A percentile compares a stretch with the other conserved stretches of the same genome.
Evolutionary conservation across 2,329 filamentous ascomycete genomes (phyloP).

Genomic region (Gnomoniopsis smithogilvyi): DNA sequence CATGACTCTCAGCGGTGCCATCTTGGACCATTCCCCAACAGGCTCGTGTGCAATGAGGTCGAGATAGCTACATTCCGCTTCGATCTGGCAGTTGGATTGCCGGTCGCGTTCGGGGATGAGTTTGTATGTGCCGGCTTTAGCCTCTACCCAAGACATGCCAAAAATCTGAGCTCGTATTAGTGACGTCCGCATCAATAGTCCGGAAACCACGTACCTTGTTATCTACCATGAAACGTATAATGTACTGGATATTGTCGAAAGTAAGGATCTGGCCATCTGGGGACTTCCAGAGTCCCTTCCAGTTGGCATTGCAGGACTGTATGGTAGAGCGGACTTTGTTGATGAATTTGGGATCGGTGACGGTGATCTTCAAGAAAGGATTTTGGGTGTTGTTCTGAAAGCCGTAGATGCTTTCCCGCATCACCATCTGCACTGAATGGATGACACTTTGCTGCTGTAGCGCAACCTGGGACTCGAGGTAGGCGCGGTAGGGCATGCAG

Average conservation of each 20-base stretch:
- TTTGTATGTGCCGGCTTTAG: slow-evolving; percentile 68
- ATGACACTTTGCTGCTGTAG: slow-evolving; percentile 71
- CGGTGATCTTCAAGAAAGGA: slow-evolving; percentile 89
- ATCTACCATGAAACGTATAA: slow-evolving; percentile 97
- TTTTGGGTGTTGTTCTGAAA: slow-evolving; percentile 92
- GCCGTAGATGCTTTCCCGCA: slow-evolving; percentile 88
- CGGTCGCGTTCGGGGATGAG: slow-evolving; percentile 63
- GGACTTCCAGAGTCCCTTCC: slow-evolving; percentile 83
- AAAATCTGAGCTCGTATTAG: slow-evolving; percentile 54
- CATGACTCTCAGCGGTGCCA: slow-evolving; percentile 87
- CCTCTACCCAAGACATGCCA: slow-evolving; percentile 98
- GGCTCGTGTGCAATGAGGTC: slow-evolving; percentile 85
- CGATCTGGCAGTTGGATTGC: slow-evolving; percentile 95
- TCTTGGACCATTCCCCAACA: slow-evolving; percentile 95
- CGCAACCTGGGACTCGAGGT: slow-evolving; percentile 75
- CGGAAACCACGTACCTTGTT: slow-evolving; percentile 59
- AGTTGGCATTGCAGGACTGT: slow-evolving; percentile 76
- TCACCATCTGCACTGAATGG: slow-evolving; percentile 74
- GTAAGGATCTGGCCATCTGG: slow-evolving; percentile 73
- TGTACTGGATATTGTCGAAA: slow-evolving; percentile 94
- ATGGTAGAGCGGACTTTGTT: slow-evolving; percentile 71
- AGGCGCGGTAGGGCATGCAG: slow-evolving; percentile 73
- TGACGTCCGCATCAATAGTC: background rate
- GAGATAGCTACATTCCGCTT: slow-evolving; percentile 78
- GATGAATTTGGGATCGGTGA: slow-evolving; percentile 85